phyloP scores from a whole-genome alignment of 225 moss, liverwort and hornwort species.

The Polytrichum formosum region DNA sequence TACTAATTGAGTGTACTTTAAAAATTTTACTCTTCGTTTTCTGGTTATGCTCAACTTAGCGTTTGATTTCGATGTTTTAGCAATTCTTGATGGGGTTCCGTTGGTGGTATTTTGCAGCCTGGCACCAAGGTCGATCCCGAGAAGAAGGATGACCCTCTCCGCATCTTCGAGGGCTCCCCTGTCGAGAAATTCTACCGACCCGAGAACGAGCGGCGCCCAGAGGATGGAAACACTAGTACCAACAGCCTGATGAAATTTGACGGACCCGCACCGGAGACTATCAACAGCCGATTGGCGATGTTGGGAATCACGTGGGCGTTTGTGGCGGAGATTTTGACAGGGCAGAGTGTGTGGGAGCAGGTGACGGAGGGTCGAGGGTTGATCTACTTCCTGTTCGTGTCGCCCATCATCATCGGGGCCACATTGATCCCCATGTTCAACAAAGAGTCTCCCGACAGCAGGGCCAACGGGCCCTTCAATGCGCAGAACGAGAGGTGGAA shows the following conservation, averaged over 20 bases:
- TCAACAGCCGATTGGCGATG: slow-evolving; percentile 62
- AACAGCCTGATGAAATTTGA: not conserved
- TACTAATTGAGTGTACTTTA: too few species aligned
- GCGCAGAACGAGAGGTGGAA: slow-evolving; percentile 71
- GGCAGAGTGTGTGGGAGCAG: slow-evolving; percentile 19
- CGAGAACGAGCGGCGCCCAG: slow-evolving; percentile 64
- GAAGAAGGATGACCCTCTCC: slow-evolving; percentile 34
- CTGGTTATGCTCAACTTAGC: too few species aligned
- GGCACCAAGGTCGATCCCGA: slow-evolving; percentile 55
- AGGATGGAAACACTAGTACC: slow-evolving; percentile 46
- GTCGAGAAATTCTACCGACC: slow-evolving; percentile 66
- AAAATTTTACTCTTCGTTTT: too few species aligned
- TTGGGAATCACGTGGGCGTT: slow-evolving; percentile 56
- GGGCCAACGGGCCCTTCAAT: slow-evolving; percentile 60
- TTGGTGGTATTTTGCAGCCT: too few species aligned
- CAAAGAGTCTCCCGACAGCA: slow-evolving; percentile 4
- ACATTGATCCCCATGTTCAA: too few species aligned
- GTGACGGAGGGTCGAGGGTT: too few species aligned
- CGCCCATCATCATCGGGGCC: too few species aligned
- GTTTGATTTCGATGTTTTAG: too few species aligned
- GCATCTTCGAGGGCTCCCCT: slow-evolving; percentile 31
- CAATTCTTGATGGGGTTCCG: too few species aligned
- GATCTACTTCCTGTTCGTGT: too few species aligned
- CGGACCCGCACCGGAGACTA: slow-evolving; percentile 7
- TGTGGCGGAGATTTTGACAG: slow-evolving; percentile 25